Evolutionary conservation across 108 stramenopile species (phyloP).

Genomic region (Conticribra guillardii): DNA sequence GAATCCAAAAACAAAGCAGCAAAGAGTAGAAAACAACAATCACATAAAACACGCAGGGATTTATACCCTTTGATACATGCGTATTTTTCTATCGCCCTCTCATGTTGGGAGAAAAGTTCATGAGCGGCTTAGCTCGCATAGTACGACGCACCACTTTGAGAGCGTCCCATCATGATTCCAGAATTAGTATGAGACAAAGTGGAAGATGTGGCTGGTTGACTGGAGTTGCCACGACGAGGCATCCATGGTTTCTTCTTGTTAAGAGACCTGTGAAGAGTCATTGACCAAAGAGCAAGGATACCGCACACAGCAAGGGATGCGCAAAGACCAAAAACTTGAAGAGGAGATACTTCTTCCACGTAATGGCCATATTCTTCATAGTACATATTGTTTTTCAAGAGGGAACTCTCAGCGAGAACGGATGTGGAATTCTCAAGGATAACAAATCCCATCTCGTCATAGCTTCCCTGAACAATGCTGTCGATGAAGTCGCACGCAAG

Average conservation of each 20-base stretch:
- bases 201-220: too few relatives aligned
- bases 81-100: too few relatives aligned
- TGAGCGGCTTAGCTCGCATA: too few relatives aligned
- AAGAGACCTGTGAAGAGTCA: slow-evolving; percentile 16
- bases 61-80: too few relatives aligned
- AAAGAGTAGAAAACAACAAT: too few relatives aligned
- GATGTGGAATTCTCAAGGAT: slow-evolving; percentile 30
- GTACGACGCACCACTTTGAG: too few relatives aligned
- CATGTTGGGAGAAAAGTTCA: too few relatives aligned
- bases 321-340: slow-evolving; percentile 33
- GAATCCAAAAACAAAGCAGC: too few relatives aligned
- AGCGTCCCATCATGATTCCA: too few relatives aligned
- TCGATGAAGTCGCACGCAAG: slow-evolving; percentile 73
- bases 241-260: slow-evolving; percentile 35
- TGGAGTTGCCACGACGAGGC: too few relatives aligned
- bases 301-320: slow-evolving; percentile 22
- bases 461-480: slow-evolving; percentile 66
- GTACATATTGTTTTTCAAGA: slow-evolving; percentile 17
- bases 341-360: slow-evolving; percentile 29
- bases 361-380: slow-evolving; percentile 28
- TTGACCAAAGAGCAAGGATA: slow-evolving; percentile 29
- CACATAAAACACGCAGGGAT: too few relatives aligned
- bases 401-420: neutral
- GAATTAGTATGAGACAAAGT: too few relatives aligned
- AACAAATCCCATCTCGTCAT: slow-evolving; percentile 81